phyloP scores from a whole-genome alignment of 495 filamentous ascomycete species.

The Penicillium antarcticum region DNA sequence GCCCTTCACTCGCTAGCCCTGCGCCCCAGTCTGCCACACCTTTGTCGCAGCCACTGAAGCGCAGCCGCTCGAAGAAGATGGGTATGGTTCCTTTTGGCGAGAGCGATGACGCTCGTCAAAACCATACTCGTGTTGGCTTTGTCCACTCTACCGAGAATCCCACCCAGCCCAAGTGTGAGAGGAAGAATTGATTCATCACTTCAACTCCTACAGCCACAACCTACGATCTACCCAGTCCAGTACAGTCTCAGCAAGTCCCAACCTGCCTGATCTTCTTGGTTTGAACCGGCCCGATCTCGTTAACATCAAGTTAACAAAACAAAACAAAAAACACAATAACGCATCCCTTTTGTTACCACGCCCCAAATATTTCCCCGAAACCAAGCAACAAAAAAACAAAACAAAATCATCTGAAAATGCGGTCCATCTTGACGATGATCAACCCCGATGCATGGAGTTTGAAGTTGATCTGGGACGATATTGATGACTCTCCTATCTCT shows the following conservation, averaged over 20 bases:
- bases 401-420: background rate
- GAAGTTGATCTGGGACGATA: background rate
- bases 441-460: background rate
- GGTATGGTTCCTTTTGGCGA: constrained; percentile 42
- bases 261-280: too few relatives aligned
- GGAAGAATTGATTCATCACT: constrained; percentile 6
- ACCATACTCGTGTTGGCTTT: constrained; percentile 48
- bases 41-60: constrained; percentile 44
- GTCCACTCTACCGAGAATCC: constrained; percentile 35
- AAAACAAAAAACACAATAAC: background rate
- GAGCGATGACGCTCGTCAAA: constrained; percentile 15
- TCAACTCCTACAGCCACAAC: background rate
- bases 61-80: constrained; percentile 42
- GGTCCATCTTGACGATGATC: constrained; percentile 4
- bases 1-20: constrained; percentile 33
- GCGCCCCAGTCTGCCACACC: constrained; percentile 26
- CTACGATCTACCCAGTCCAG: too few relatives aligned
- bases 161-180: constrained; percentile 22
- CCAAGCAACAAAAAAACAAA: background rate
- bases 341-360: background rate
- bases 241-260: too few relatives aligned
- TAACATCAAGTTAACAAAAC: background rate
- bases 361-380: background rate
- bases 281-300: too few relatives aligned
- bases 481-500: constrained; percentile 4